A percentile compares a stretch with the other conserved stretches of the same genome.
Evolutionary conservation across 148 eudicot species (phyloP).

Genomic region (Selenicereus undatus): DNA sequence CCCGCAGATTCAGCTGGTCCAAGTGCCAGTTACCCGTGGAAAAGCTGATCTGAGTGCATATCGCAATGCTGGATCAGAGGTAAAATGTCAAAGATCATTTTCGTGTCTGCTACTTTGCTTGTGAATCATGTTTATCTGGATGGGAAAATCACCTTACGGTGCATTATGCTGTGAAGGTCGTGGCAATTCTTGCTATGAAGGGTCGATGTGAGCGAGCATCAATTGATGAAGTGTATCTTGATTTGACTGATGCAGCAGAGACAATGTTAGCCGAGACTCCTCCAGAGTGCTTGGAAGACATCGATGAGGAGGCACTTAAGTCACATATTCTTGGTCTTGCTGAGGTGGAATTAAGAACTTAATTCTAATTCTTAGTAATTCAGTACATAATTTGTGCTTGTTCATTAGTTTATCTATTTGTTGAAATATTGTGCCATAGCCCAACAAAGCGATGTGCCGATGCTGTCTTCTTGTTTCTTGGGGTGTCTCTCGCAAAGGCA

Average conservation of each 20-base stretch:
- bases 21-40: slow-evolving; percentile 90
- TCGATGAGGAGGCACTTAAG: slow-evolving; percentile 72
- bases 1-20: slow-evolving; percentile 84
- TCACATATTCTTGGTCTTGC: slow-evolving; percentile 78
- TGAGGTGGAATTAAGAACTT: slow-evolving; percentile 35
- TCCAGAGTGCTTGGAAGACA: slow-evolving; percentile 50
- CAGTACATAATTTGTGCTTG: no score
- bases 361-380: no score
- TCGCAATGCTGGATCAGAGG: slow-evolving; percentile 98
- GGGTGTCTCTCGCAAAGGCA: no score
- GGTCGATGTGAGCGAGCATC: slow-evolving; percentile 98
- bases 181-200: slow-evolving; percentile 73
- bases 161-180: slow-evolving; percentile 54
- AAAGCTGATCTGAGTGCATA: slow-evolving; percentile 84
- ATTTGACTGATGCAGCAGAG: slow-evolving; percentile 85
- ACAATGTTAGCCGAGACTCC: slow-evolving; percentile 69
- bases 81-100: slow-evolving; percentile 14
- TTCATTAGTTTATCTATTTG: no score
- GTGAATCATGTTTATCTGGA: neutral
- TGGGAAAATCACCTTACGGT: slow-evolving; percentile 7
- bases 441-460: no score
- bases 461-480: no score
- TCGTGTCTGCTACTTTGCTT: neutral
- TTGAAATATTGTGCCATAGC: no score
- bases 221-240: slow-evolving; percentile 96